Evolutionary conservation across 2,329 filamentous ascomycete genomes (phyloP).

Genomic region (Gliomastix tumulicola): DNA sequence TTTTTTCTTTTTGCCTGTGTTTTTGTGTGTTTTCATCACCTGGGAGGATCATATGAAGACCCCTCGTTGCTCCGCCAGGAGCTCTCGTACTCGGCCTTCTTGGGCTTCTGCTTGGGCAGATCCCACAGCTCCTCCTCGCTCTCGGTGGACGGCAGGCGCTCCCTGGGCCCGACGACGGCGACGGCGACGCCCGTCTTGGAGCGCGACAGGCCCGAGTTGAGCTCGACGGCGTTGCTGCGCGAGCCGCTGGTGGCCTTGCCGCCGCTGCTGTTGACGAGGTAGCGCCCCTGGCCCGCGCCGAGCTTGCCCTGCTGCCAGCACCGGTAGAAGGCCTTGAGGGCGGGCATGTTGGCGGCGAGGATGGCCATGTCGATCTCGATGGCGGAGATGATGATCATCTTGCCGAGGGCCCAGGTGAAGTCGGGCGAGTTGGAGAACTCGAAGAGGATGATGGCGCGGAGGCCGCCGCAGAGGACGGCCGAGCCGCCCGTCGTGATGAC

Average conservation of each 20-base stretch:
- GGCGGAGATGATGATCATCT: slow-evolving; percentile 3
- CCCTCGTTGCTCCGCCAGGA: background rate
- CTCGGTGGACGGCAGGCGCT: slow-evolving; percentile 1
- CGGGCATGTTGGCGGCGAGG: slow-evolving; percentile 2
- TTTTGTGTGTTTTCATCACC: too few relatives aligned
- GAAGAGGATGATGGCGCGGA: slow-evolving; percentile 1
- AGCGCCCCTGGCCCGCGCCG: slow-evolving; percentile 1
- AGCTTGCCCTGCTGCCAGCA: slow-evolving; percentile 1
- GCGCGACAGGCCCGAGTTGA: background rate
- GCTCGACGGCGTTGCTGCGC: slow-evolving; percentile 1
- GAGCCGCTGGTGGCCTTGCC: background rate
- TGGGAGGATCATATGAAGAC: too few relatives aligned
- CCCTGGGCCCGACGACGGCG: background rate
- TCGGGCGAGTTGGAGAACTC: slow-evolving; percentile 2
- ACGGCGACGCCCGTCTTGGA: background rate
- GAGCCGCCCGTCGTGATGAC: slow-evolving; percentile 2
- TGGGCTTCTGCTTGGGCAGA: background rate
- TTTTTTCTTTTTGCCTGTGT: too few relatives aligned
- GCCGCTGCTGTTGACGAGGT: background rate
- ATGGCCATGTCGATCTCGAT: slow-evolving; percentile 3
- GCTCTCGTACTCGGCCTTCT: background rate
- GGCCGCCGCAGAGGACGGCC: slow-evolving; percentile 1
- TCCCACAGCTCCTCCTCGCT: slow-evolving; percentile 3
- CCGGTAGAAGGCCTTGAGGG: slow-evolving; percentile 1
- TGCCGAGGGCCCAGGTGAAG: slow-evolving; percentile 3